Evolutionary conservation across 2,329 filamentous ascomycete species (phyloP).

Genomic region (Arthrobotrys sphaeroides): DNA sequence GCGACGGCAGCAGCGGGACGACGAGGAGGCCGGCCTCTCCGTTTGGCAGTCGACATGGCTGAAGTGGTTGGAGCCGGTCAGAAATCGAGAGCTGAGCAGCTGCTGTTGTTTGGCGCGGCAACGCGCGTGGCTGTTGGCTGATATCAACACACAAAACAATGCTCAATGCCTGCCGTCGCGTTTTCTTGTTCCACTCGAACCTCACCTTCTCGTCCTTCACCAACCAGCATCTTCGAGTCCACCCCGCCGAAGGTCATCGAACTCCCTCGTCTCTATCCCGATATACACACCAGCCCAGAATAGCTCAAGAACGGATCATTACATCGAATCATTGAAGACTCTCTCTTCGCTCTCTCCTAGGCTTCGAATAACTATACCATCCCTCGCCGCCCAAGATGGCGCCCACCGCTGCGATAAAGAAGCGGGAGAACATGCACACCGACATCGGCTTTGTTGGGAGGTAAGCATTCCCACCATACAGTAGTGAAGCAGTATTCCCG

Average conservation of each 20-base stretch:
- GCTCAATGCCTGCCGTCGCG: background rate
- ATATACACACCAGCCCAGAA: background rate
- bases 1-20: background rate
- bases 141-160: slow-evolving; percentile 24
- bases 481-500: background rate
- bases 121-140: background rate
- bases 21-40: slow-evolving; percentile 36
- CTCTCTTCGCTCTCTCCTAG: background rate
- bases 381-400: slow-evolving; percentile 15
- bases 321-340: background rate
- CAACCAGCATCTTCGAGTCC: background rate
- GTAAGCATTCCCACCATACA: background rate
- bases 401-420: slow-evolving; percentile 1
- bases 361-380: background rate
- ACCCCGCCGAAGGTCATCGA: background rate
- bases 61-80: too few relatives aligned
- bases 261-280: background rate
- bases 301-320: background rate
- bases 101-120: slow-evolving; percentile 4
- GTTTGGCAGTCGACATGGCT: background rate
- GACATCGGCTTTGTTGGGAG: slow-evolving; percentile 49
- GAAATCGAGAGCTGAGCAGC: background rate
- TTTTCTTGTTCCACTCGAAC: slow-evolving; percentile 4
- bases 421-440: slow-evolving; percentile 48
- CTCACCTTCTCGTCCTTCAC: slow-evolving; percentile 1